Base-by-base conservation (phyloP, 176 grass and related monocot genomes). In the Zea mays region DNA sequence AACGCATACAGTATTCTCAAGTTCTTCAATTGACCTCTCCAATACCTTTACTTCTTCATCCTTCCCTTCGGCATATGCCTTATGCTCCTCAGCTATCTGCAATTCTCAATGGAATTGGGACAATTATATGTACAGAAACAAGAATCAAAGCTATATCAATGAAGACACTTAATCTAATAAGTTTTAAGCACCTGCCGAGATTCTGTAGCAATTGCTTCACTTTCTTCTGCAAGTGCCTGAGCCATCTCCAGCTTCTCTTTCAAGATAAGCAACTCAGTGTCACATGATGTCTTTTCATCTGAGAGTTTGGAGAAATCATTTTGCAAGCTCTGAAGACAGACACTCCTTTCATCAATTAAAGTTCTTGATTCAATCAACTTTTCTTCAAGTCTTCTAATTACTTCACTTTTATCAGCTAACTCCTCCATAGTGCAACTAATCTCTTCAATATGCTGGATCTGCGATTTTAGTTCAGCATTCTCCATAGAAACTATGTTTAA, bases 31-130 rank as follows among this genome's bases (percentile, higher is more conserved):
- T 38, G 95, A 98, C 33, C 69, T 86, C 66, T 94, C 95, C 76
- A 98, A 86, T 57, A 98, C 55, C 82, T 94, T 98, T 39, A 92
- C 85, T 77, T 94, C 91, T 75, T 94, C 95, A 86, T 98, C 91
- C 80, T 94, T 98, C 57, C 88, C 89, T 90, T 86, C 85, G 74
- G 89, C 91, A 88, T 90, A 84, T 67, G 39, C 56, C 64, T 82
- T 94, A 50, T 73, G 94, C 75, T 86, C 87, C 81, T 94, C 83
- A 35, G 89, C 91, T 80, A 90, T 88, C 91, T 98, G 86, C 57
- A 88, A 71, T 34, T 59, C 10, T 12, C 59, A 77, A 37, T 38
- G 2, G 10, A 76, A 76, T 69, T 20, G 72, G 63, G 66, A 56
- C 14, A 20, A 71, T 79, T 55, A 71, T 49, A 54, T 54, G 17